phyloP scores from a whole-genome alignment of 176 grass and related monocot genomes.

The Avena eriantha region DNA sequence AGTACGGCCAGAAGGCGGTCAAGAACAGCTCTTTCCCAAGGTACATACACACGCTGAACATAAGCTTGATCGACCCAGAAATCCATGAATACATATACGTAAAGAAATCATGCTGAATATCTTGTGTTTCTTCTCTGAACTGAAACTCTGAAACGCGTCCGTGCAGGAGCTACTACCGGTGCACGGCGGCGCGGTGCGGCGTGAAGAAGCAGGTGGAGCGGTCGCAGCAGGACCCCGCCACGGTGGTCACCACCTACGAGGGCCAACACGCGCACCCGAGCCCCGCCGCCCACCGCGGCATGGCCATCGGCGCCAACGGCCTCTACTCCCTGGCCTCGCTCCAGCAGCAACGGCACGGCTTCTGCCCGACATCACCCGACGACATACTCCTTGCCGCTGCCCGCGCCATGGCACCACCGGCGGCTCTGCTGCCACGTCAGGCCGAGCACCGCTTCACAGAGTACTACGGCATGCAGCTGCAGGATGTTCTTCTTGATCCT shows the following conservation, averaged over 20 bases:
- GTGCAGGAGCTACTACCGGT: slow-evolving; percentile 87
- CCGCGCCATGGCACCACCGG: neutral
- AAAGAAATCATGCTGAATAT: neutral
- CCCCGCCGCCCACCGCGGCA: slow-evolving; percentile 37
- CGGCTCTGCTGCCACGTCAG: neutral
- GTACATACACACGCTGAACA: too few species aligned
- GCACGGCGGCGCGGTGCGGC: slow-evolving; percentile 70
- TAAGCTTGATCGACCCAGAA: too few species aligned
- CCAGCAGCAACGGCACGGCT: neutral
- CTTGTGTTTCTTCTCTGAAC: neutral
- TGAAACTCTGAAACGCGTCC: neutral
- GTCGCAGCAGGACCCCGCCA: slow-evolving; percentile 63
- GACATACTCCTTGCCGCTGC: neutral
- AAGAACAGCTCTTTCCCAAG: slow-evolving; percentile 93
- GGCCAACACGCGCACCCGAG: slow-evolving; percentile 75
- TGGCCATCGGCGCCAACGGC: neutral
- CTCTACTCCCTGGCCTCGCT: neutral
- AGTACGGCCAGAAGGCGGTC: slow-evolving; percentile 97
- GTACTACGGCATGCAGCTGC: neutral
- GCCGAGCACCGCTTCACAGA: slow-evolving; percentile 26
- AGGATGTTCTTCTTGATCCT: slow-evolving; percentile 48
- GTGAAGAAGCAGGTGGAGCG: slow-evolving; percentile 95
- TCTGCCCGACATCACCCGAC: neutral
- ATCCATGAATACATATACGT: too few species aligned
- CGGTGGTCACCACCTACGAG: slow-evolving; percentile 89